These are phyloP conservation scores for Phytophthora sojae DNA, from an alignment of 352 stramenopile genomes.

Conservation along the genomic window DNA sequence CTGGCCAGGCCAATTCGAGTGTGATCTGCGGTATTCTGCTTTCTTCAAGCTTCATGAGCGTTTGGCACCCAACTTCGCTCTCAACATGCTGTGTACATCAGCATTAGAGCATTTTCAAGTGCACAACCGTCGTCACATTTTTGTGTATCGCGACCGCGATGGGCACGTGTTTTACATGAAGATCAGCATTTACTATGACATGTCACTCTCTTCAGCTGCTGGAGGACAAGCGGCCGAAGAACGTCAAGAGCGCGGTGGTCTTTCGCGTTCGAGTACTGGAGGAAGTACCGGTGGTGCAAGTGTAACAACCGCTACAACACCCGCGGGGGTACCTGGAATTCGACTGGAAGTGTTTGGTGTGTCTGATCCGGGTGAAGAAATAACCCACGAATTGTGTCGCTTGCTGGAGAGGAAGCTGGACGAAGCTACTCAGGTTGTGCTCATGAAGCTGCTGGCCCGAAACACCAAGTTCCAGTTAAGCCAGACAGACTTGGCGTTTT, in stretches of 20 bases:
- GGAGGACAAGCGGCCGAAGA: conserved; percentile 25
- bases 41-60: conserved; percentile 87
- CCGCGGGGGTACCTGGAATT: conserved; percentile 52
- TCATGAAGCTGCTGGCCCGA: conserved; percentile 88
- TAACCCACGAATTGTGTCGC: conserved; percentile 84
- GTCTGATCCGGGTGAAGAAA: conserved; percentile 79
- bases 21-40: conserved; percentile 77
- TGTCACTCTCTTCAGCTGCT: conserved; percentile 10
- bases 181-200: conserved; percentile 69
- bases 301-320: conserved; percentile 16
- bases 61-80: conserved; percentile 76
- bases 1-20: conserved; percentile 90
- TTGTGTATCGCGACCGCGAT: conserved; percentile 87
- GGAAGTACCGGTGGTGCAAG: conserved; percentile 26
- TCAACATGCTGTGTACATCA: conserved; percentile 86
- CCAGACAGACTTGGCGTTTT: conserved; percentile 73
- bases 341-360: conserved; percentile 87
- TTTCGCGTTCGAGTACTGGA: conserved; percentile 32
- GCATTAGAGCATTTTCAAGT: conserved; percentile 91
- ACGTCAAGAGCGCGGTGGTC: conserved; percentile 34
- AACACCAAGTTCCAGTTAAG: conserved; percentile 90
- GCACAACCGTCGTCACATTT: conserved; percentile 88
- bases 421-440: conserved; percentile 82
- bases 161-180: conserved; percentile 92
- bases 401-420: conserved; percentile 89